Conservation (phyloP, 2,329 filamentous ascomycete genomes). For the Aschersonia sp. region DNA sequence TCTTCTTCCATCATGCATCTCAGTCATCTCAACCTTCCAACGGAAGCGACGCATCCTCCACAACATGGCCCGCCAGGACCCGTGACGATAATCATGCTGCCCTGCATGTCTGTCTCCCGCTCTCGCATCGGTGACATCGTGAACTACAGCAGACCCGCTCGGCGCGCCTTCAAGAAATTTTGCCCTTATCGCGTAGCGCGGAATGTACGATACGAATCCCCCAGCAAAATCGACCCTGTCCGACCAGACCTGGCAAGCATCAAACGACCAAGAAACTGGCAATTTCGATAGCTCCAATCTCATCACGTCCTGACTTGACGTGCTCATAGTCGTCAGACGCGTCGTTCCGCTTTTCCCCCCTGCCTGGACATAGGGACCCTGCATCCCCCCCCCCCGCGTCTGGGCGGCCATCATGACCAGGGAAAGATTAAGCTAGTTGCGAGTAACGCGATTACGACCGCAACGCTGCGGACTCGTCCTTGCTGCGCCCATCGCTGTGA, state of each 20-base stretch:
- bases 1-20: not conserved
- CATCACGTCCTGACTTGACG: not conserved
- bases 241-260: too few relatives aligned
- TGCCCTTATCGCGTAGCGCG: not conserved
- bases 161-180: not conserved
- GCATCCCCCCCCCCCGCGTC: not conserved
- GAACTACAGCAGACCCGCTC: not conserved
- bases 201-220: too few relatives aligned
- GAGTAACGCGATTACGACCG: not conserved
- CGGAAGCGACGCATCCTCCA: too few relatives aligned
- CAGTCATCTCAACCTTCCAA: too few relatives aligned
- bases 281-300: not conserved
- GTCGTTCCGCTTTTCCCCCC: not conserved
- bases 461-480: not conserved
- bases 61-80: too few relatives aligned
- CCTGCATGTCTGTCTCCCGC: too few relatives aligned
- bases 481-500: not conserved
- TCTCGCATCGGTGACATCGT: too few relatives aligned
- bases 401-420: not conserved
- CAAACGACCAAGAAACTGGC: too few relatives aligned
- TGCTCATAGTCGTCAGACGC: not conserved
- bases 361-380: not conserved
- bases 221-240: too few relatives aligned
- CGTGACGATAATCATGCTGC: too few relatives aligned
- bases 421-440: not conserved